Evolutionary conservation across 2,329 filamentous ascomycete species (phyloP).

Genomic region (Nothophaeocryptopus gaeumannii): DNA sequence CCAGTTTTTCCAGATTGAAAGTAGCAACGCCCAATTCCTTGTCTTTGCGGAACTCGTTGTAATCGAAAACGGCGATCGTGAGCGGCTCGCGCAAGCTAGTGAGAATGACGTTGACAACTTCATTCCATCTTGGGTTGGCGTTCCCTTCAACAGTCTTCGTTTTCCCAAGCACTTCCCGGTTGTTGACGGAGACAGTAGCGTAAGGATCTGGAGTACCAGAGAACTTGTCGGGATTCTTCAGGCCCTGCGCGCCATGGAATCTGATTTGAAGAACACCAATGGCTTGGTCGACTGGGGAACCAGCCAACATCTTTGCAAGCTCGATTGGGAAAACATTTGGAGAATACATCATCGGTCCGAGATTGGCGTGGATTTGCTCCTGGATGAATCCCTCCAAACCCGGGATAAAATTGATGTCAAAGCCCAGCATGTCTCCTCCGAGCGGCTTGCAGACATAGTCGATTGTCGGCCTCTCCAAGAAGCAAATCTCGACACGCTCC

Average conservation of each 20-base stretch:
- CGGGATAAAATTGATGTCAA: constrained; percentile 98
- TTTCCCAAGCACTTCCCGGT: constrained; percentile 73
- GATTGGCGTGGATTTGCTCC: constrained; percentile 91
- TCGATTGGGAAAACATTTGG: constrained; percentile 98
- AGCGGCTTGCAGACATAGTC: constrained; percentile 98
- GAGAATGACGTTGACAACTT: constrained; percentile 93
- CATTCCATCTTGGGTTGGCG: constrained; percentile 87
- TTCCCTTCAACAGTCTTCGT: constrained; percentile 88
- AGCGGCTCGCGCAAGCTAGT: constrained; percentile 86
- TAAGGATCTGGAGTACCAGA: constrained; percentile 90
- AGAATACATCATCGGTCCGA: constrained; percentile 96
- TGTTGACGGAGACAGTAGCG: constrained; percentile 78
- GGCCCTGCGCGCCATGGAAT: constrained; percentile 81
- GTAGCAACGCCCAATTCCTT: constrained; percentile 87
- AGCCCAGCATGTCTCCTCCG: constrained; percentile 90
- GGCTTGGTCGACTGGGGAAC: constrained; percentile 89
- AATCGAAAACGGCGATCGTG: constrained; percentile 83
- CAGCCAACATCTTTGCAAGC: constrained; percentile 95
- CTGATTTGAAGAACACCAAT: constrained; percentile 91
- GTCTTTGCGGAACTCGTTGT: constrained; percentile 93
- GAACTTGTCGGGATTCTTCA: constrained; percentile 96
- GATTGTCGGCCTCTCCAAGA: constrained; percentile 81
- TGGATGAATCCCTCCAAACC: constrained; percentile 90
- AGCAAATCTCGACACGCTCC: constrained; percentile 91
- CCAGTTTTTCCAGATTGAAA: constrained; percentile 79